Evolutionary conservation across 2,329 filamentous ascomycete species (phyloP).

Genomic region (Hypoxylon sp.): DNA sequence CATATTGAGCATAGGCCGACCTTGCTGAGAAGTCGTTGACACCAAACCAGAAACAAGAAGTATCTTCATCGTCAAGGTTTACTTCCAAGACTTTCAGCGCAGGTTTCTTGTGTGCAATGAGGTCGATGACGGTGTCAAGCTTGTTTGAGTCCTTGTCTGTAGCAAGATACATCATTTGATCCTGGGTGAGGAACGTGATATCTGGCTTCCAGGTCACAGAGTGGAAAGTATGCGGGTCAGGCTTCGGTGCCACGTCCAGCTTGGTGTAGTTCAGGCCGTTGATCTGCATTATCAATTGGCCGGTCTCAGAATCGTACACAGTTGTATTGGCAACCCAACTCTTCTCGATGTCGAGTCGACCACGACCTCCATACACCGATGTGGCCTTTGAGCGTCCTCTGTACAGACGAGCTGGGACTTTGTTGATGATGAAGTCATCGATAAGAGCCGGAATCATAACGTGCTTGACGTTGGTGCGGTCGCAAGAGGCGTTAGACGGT

Average conservation of each 20-base stretch:
- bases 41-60: conserved; percentile 11
- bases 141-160: background rate
- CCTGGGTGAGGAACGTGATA: conserved; percentile 40
- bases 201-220: conserved; percentile 47
- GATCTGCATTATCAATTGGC: conserved; percentile 43
- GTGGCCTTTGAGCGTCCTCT: conserved; percentile 1
- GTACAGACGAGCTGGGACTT: conserved; percentile 1
- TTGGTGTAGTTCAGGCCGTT: conserved; percentile 42
- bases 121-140: conserved; percentile 49
- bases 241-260: conserved; percentile 45
- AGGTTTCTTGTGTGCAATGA: conserved; percentile 57
- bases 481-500: conserved; percentile 28
- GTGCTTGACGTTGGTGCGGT: conserved; percentile 37
- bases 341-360: conserved; percentile 28
- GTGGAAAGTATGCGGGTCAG: conserved; percentile 47
- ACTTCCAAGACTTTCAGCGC: conserved; percentile 55
- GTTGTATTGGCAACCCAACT: conserved; percentile 28
- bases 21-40: conserved; percentile 4
- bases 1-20: conserved; percentile 29
- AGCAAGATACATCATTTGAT: conserved; percentile 15
- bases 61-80: conserved; percentile 31
- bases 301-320: conserved; percentile 43
- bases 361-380: conserved; percentile 34
- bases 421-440: conserved; percentile 42
- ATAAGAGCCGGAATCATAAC: conserved; percentile 31